These are phyloP conservation scores for Achlya hypogyna DNA, from an alignment of 352 stramenopile species.

Conservation along the genomic window DNA sequence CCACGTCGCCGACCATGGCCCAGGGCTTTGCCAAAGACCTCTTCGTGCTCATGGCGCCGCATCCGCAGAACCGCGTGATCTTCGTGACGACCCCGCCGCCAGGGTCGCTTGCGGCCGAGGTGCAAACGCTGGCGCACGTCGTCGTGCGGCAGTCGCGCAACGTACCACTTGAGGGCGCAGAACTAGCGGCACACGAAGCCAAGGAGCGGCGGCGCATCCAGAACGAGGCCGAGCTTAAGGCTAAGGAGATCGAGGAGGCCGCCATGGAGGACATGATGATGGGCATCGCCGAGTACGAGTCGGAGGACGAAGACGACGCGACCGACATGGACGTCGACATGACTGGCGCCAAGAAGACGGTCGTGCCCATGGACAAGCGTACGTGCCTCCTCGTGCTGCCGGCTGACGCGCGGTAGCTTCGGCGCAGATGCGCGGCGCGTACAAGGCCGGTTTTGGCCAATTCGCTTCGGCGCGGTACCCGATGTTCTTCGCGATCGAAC, in stretches of 20 bases:
- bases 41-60: slow-evolving; percentile 72
- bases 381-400: neutral
- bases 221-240: slow-evolving; percentile 78
- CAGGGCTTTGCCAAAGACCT: slow-evolving; percentile 79
- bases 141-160: slow-evolving; percentile 8
- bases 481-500: slow-evolving; percentile 82
- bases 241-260: slow-evolving; percentile 81
- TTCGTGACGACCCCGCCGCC: slow-evolving; percentile 59
- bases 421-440: slow-evolving; percentile 76
- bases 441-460: slow-evolving; percentile 78
- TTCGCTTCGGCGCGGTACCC: slow-evolving; percentile 76
- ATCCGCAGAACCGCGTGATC: slow-evolving; percentile 74
- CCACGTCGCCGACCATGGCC: slow-evolving; percentile 67
- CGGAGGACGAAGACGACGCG: slow-evolving; percentile 38
- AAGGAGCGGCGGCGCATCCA: slow-evolving; percentile 78
- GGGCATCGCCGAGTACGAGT: slow-evolving; percentile 84
- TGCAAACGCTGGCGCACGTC: slow-evolving; percentile 21
- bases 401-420: neutral
- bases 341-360: neutral
- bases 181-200: slow-evolving; percentile 77
- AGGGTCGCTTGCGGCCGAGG: slow-evolving; percentile 56
- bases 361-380: neutral
- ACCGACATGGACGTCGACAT: neutral
- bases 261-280: slow-evolving; percentile 90
- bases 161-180: slow-evolving; percentile 54